These are phyloP conservation scores for Ogataea henricii DNA, from an alignment of 805 yeast species.

Conservation along the genomic window DNA sequence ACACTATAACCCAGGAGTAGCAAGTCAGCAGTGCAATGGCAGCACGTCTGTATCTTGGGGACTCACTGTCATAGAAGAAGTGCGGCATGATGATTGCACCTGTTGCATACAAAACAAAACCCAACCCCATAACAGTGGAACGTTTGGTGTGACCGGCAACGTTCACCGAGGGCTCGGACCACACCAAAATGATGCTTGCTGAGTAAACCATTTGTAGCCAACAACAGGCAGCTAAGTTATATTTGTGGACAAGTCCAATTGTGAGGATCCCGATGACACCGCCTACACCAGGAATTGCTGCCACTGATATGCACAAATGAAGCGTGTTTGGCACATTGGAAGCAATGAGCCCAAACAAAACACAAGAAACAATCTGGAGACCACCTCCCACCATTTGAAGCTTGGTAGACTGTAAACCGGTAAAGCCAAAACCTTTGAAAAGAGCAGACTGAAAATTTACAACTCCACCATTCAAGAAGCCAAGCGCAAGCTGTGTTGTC, in stretches of 20 bases:
- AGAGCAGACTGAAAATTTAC: conserved; percentile 31
- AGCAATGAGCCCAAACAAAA: conserved; percentile 21
- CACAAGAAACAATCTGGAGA: conserved; percentile 16
- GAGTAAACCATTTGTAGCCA: conserved; percentile 32
- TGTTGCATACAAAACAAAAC: conserved; percentile 48
- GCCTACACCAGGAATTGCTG: conserved; percentile 19
- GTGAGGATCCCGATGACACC: conserved; percentile 25
- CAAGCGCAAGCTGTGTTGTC: conserved; percentile 15
- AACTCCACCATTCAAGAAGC: conserved; percentile 32
- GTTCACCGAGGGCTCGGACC: conserved; percentile 30
- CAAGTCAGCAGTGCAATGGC: conserved; percentile 28
- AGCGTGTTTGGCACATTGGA: conserved; percentile 4
- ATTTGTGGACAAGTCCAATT: conserved; percentile 31
- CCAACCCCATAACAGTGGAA: conserved; percentile 43
- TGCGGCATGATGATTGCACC: conserved; percentile 58
- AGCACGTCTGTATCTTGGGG: conserved; percentile 46
- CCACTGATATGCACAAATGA: conserved; percentile 1
- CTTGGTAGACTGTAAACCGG: conserved; percentile 13
- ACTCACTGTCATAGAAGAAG: conserved; percentile 44
- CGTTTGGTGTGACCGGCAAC: conserved; percentile 57
- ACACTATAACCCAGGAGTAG: conserved; percentile 6
- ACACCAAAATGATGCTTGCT: conserved; percentile 11
- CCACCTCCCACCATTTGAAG: conserved; percentile 10
- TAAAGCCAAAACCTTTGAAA: conserved; percentile 19
- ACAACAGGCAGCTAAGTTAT: conserved; percentile 12